These are phyloP conservation scores for Quercus parvula DNA, from an alignment of 306 rosid genomes.

Conservation along the genomic window DNA sequence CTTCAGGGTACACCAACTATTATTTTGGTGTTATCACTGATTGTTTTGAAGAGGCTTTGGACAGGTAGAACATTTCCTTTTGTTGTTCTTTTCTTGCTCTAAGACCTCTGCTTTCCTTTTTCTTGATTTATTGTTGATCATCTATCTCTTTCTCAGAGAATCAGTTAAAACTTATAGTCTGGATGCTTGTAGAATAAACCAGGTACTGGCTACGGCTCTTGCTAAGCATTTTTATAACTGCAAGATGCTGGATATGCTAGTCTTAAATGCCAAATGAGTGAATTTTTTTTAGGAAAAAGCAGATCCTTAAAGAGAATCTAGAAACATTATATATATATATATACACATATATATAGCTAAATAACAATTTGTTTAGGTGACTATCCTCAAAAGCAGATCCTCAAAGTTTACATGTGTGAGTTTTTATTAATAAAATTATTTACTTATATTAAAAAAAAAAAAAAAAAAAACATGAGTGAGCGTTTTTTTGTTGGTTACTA, in stretches of 20 bases:
- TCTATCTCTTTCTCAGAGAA: conserved; percentile 46
- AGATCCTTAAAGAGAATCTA: neutral
- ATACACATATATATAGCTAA: too few species aligned
- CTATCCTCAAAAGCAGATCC: too few species aligned
- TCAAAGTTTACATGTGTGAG: neutral
- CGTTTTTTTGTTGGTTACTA: too few species aligned
- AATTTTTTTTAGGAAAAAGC: too few species aligned
- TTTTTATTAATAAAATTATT: neutral
- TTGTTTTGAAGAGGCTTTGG: conserved; percentile 92
- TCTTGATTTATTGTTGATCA: neutral
- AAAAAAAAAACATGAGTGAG: too few species aligned
- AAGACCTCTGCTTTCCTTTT: conserved; percentile 1
- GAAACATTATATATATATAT: too few species aligned
- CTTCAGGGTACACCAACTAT: conserved; percentile 69
- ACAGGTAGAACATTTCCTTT: conserved; percentile 47
- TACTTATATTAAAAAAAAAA: too few species aligned
- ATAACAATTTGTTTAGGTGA: too few species aligned
- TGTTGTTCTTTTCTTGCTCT: conserved; percentile 12
- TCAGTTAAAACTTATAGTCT: conserved; percentile 82
- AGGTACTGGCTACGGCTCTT: conserved; percentile 46
- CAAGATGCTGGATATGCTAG: neutral
- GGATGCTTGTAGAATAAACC: conserved; percentile 85
- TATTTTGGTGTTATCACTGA: conserved; percentile 69
- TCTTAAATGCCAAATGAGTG: neutral
- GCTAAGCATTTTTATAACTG: neutral